Evolutionary conservation across 1,284 basidiomycete genomes (phyloP).

Genomic region (Tylopilus sp.): DNA sequence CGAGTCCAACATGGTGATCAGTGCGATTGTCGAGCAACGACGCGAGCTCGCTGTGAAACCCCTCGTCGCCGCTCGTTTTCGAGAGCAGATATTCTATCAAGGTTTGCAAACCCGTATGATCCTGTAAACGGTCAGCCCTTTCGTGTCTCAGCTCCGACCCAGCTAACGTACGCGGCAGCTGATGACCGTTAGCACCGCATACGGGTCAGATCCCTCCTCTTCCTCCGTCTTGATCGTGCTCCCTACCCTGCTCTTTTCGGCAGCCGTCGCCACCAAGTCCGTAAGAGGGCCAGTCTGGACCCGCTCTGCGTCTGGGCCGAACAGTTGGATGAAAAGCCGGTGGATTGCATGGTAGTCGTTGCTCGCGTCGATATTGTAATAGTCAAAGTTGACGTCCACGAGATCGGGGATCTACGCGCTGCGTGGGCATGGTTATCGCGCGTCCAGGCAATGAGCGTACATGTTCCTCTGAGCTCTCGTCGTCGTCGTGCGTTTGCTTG

Average conservation of each 20-base stretch:
- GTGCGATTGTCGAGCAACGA: slow-evolving; percentile 31
- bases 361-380: slow-evolving; percentile 79
- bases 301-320: slow-evolving; percentile 74
- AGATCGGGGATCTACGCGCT: slow-evolving; percentile 26
- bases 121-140: slow-evolving; percentile 38
- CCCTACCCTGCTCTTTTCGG: slow-evolving; percentile 57
- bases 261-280: slow-evolving; percentile 72
- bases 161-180: slow-evolving; percentile 66
- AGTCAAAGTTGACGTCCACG: slow-evolving; percentile 89
- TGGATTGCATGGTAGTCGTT: slow-evolving; percentile 87
- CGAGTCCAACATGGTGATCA: slow-evolving; percentile 61
- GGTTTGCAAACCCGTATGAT: slow-evolving; percentile 66
- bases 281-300: slow-evolving; percentile 71
- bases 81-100: slow-evolving; percentile 67
- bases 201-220: slow-evolving; percentile 77
- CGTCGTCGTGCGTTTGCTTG: slow-evolving; percentile 21
- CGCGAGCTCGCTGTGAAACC: slow-evolving; percentile 51
- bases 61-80: slow-evolving; percentile 45
- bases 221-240: slow-evolving; percentile 92
- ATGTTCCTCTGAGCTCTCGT: slow-evolving; percentile 14
- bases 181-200: slow-evolving; percentile 77
- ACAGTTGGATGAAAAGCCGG: slow-evolving; percentile 74
- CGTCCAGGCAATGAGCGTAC: slow-evolving; percentile 5
- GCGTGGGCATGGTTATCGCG: background rate
- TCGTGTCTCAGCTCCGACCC: background rate